These are phyloP conservation scores for Lentinula edodes DNA, from an alignment of 768 basidiomycete species.

Conservation along the genomic window DNA sequence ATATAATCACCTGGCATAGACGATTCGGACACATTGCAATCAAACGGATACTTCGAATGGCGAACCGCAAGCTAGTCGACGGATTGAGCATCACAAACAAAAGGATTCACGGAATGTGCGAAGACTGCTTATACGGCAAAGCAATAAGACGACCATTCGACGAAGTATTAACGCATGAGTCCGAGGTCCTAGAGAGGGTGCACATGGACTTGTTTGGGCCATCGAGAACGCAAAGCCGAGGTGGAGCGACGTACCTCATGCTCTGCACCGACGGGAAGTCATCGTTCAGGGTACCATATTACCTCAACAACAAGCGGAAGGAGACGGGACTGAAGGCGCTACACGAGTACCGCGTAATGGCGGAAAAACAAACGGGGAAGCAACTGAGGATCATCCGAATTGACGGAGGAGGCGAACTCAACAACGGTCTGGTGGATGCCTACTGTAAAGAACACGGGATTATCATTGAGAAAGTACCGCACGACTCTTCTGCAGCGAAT, in stretches of 20 bases:
- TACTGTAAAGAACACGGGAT: constrained; percentile 17
- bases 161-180: constrained; percentile 11
- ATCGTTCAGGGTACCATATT: constrained; percentile 10
- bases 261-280: constrained; percentile 16
- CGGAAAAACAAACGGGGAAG: constrained; percentile 12
- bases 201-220: constrained; percentile 23
- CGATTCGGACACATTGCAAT: constrained; percentile 10
- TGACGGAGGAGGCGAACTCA: constrained; percentile 25
- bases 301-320: constrained; percentile 18
- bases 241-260: constrained; percentile 20
- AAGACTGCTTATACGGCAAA: constrained; percentile 22
- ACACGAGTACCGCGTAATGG: constrained; percentile 7
- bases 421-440: constrained; percentile 15
- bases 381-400: constrained; percentile 9
- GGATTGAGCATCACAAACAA: constrained; percentile 12
- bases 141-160: constrained; percentile 17
- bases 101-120: constrained; percentile 6
- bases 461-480: constrained; percentile 13
- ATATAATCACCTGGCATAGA: not conserved
- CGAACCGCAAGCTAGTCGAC: constrained; percentile 12
- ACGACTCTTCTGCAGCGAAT: constrained; percentile 20
- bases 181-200: constrained; percentile 11
- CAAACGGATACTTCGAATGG: constrained; percentile 9
- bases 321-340: constrained; percentile 14
- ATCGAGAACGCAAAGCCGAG: constrained; percentile 8